Percentiles rank a stretch among this genome's conserved stretches.
Evolutionary conservation across 2,329 filamentous ascomycete species (phyloP).

Genomic region (Fusarium illudens): DNA sequence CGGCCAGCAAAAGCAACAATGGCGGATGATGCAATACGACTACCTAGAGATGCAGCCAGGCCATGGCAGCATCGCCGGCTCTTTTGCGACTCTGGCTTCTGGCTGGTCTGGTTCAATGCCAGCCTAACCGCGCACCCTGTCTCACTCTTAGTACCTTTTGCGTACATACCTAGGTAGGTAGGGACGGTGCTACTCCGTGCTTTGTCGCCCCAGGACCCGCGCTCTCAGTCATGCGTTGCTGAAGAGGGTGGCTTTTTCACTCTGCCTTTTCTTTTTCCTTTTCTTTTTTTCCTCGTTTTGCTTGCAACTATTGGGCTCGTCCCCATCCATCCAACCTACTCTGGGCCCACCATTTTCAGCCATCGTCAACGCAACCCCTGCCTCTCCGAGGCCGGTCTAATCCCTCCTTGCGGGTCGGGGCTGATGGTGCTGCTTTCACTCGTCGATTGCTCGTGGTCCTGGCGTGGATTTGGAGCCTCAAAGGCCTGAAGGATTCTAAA

Average conservation of each 20-base stretch:
- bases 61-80: constrained; percentile 31
- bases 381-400: constrained; percentile 4
- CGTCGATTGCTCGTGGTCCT: constrained; percentile 9
- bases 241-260: constrained; percentile 26
- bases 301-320: constrained; percentile 32
- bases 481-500: background rate
- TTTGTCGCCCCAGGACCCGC: constrained; percentile 28
- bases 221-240: constrained; percentile 33
- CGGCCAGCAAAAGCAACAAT: constrained; percentile 30
- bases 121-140: constrained; percentile 35
- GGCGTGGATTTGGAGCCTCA: background rate
- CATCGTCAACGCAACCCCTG: constrained; percentile 37
- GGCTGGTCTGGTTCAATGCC: constrained; percentile 29
- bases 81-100: constrained; percentile 27
- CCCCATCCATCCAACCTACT: constrained; percentile 19
- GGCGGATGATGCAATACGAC: constrained; percentile 39
- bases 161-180: no score
- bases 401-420: constrained; percentile 15
- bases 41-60: constrained; percentile 29
- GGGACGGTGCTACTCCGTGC: constrained; percentile 5
- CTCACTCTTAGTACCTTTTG: constrained; percentile 36
- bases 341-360: constrained; percentile 38
- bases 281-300: constrained; percentile 18
- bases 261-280: constrained; percentile 28
- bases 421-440: background rate